Evolutionary conservation across 176 grass and related monocot species (phyloP), one percentile per base, ranked within the genome.

Genomic region (Neostapfia colusana): DNA sequence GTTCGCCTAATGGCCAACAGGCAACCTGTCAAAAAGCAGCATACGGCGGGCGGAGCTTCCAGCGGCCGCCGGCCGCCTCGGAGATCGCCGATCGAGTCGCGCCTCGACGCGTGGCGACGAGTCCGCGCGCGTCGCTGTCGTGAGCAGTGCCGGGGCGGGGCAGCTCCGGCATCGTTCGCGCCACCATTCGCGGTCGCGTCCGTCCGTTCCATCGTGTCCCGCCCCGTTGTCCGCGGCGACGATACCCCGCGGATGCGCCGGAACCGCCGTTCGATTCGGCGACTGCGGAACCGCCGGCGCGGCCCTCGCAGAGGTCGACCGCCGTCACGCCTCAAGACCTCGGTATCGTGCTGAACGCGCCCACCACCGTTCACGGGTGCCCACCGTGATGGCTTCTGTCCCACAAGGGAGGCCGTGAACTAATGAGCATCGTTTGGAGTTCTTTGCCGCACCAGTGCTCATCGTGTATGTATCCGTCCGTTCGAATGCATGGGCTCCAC

Each of bases 401-500:
- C n/a, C n/a, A n/a, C n/a, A n/a, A n/a, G n/a, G n/a, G n/a, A n/a
- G n/a, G n/a, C n/a, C n/a, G n/a, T n/a, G n/a, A n/a, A n/a, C n/a
- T n/a, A n/a, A n/a, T n/a, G n/a, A 31, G 31, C 31, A 31, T 31
- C 31, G 31, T 31, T 31, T 31, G 31, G 31, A 31, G 31, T 1
- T 31, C 31, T 31, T 31, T 31, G 31, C 31, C 31, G 40, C 50
- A 56, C 56, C 49, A 56, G 24, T 24, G 49, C 15, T 73, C 70
- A 15, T 72, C 16, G 44, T 4, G 43, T 45, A 6, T 39, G 11
- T 3, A 10, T 75, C 14, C 40, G 21, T 27, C 45, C 54, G 46
- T 54, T 64, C 10, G 18, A 28, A 40, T 1, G 70, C 56, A 55
- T 61, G 80, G 69, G 86, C 53, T 75, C 86, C 86, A 80, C 86